phyloP scores from a whole-genome alignment of 257 asterid genomes.

The Gynochthodes officinalis region DNA sequence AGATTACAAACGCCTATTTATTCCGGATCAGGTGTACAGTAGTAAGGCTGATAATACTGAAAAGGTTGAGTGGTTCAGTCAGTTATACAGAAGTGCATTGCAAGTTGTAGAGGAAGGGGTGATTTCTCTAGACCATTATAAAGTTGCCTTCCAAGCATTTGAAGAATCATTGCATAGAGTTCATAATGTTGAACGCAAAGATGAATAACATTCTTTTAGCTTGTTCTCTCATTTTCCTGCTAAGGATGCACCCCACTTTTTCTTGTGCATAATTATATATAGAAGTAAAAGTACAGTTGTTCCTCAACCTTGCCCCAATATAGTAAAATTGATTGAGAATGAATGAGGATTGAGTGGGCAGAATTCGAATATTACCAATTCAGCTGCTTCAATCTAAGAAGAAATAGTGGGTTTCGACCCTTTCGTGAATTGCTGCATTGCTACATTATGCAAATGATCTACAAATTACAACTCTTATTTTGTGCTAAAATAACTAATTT shows the following conservation, averaged over 20 bases:
- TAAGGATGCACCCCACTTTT: neutral
- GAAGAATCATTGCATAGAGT: conserved; percentile 65
- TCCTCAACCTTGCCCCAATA: no score
- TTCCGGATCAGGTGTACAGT: conserved; percentile 28
- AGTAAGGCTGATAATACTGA: conserved; percentile 31
- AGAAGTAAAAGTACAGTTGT: no score
- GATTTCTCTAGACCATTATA: conserved; percentile 65
- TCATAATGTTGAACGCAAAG: conserved; percentile 39
- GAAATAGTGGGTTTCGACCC: no score
- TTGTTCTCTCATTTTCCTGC: no score
- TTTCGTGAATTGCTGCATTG: no score
- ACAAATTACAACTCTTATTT: no score
- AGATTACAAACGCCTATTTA: conserved; percentile 54
- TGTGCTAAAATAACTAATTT: no score
- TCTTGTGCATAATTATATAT: neutral
- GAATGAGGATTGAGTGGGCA: no score
- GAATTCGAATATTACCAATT: no score
- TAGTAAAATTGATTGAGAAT: no score
- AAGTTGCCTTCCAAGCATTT: conserved; percentile 51
- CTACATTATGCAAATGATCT: no score
- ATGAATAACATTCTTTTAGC: conserved; percentile 9
- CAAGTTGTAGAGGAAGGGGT: conserved; percentile 86
- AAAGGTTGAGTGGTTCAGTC: conserved; percentile 42
- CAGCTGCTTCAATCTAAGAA: no score
- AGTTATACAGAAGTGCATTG: conserved; percentile 62